Evolutionary conservation across 2,329 filamentous ascomycete species (phyloP).

Genomic region (Aspergillus fischeri): DNA sequence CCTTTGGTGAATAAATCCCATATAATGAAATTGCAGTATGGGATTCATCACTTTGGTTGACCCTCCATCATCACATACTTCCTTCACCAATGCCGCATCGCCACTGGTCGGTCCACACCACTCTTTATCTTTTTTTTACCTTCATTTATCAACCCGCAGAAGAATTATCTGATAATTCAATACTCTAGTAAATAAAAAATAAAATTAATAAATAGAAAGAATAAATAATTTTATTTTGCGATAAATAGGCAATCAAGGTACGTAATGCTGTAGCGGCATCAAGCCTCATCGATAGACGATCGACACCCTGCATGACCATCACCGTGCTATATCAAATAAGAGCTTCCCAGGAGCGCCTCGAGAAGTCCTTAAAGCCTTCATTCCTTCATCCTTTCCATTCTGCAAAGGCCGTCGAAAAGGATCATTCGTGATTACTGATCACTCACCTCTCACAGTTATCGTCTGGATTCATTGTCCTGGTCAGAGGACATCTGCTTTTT

Average conservation of each 20-base stretch:
- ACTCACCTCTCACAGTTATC: not conserved
- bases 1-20: not conserved
- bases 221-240: constrained; percentile 3
- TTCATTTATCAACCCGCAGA: constrained; percentile 1
- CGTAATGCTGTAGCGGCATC: constrained; percentile 27
- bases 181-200: not conserved
- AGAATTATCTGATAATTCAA: constrained; percentile 10
- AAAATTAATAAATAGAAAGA: not conserved
- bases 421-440: not conserved
- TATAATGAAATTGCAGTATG: not conserved
- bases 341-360: constrained; percentile 34
- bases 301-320: constrained; percentile 44
- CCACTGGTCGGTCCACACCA: constrained; percentile 1
- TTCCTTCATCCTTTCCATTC: constrained; percentile 23
- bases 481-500: not conserved
- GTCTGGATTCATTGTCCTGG: not conserved
- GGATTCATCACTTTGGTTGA: constrained; percentile 3
- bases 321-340: constrained; percentile 43
- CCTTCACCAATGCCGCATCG: not conserved
- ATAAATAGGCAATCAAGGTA: constrained; percentile 14
- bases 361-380: constrained; percentile 32
- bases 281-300: constrained; percentile 39
- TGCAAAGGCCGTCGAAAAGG: constrained; percentile 9
- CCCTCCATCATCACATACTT: constrained; percentile 10
- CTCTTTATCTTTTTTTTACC: not conserved